Percentiles rank a stretch among this genome's conserved stretches.
phyloP scores from a whole-genome alignment of 208 protist genomes.

The Phytomonas sp. region DNA sequence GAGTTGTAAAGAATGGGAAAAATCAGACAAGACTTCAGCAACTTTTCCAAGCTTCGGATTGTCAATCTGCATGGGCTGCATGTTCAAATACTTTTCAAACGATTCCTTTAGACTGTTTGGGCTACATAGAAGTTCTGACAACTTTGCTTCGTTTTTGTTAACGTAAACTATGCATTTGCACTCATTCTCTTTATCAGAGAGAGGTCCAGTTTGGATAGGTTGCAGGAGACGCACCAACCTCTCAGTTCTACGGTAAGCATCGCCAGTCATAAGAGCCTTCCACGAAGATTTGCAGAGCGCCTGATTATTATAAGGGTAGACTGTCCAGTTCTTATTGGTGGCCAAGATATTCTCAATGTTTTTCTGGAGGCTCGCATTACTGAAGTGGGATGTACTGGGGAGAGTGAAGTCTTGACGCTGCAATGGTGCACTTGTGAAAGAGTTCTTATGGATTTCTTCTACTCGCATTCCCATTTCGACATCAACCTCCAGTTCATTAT shows the following conservation, averaged over 20 bases:
- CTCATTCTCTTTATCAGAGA: constrained; percentile 6
- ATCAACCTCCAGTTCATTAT: neutral
- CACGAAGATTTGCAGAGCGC: constrained; percentile 12
- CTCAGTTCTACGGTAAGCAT: constrained; percentile 19
- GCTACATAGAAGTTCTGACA: constrained; percentile 26
- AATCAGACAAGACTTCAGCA: neutral
- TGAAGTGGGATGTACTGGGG: neutral
- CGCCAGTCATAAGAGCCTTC: constrained; percentile 10
- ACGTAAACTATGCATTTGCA: constrained; percentile 43
- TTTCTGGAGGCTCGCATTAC: neutral
- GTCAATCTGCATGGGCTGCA: constrained; percentile 64
- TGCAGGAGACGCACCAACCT: constrained; percentile 33
- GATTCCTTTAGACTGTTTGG: constrained; percentile 24
- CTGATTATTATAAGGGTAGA: constrained; percentile 25
- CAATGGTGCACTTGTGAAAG: neutral
- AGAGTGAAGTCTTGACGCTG: neutral
- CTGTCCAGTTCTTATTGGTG: constrained; percentile 19
- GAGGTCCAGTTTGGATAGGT: constrained; percentile 27
- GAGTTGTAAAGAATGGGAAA: neutral
- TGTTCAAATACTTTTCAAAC: constrained; percentile 45
- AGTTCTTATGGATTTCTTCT: neutral
- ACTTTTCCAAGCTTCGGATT: constrained; percentile 25
- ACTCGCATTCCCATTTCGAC: neutral
- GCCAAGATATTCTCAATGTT: constrained; percentile 7
- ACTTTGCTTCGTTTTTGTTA: constrained; percentile 9